Evolutionary conservation across 2,329 filamentous ascomycete species (phyloP).

Genomic region (Lachnellula arida): DNA sequence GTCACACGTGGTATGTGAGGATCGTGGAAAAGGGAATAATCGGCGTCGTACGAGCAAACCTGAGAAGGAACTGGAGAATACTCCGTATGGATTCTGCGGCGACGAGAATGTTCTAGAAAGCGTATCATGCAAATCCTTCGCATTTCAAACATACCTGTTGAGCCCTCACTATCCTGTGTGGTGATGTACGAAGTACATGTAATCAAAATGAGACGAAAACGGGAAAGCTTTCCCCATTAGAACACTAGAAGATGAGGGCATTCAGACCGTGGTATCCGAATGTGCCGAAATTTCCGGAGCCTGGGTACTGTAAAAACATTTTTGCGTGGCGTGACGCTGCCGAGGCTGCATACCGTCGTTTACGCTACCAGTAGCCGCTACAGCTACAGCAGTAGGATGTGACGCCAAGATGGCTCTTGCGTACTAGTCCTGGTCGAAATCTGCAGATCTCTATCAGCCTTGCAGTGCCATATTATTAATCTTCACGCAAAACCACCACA

Average conservation of each 20-base stretch:
- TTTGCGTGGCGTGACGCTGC: neutral
- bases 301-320: neutral
- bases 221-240: neutral
- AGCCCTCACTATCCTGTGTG: too few relatives aligned
- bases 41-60: neutral
- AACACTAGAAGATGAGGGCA: neutral
- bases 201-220: neutral
- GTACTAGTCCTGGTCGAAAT: neutral
- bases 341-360: neutral
- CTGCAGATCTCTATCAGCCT: constrained; percentile 2
- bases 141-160: too few relatives aligned
- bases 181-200: neutral
- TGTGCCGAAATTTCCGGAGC: neutral
- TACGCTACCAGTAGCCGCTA: neutral
- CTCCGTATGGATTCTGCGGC: too few relatives aligned
- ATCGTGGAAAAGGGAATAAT: neutral
- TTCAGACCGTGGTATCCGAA: neutral
- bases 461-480: constrained; percentile 2
- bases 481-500: neutral
- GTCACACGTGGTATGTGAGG: neutral
- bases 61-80: too few relatives aligned
- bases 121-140: too few relatives aligned
- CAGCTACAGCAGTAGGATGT: neutral
- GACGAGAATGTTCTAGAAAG: too few relatives aligned
- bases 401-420: neutral